Evolutionary conservation across 2,329 filamentous ascomycete species (phyloP).

Genomic region (Fusarium bactridioides): DNA sequence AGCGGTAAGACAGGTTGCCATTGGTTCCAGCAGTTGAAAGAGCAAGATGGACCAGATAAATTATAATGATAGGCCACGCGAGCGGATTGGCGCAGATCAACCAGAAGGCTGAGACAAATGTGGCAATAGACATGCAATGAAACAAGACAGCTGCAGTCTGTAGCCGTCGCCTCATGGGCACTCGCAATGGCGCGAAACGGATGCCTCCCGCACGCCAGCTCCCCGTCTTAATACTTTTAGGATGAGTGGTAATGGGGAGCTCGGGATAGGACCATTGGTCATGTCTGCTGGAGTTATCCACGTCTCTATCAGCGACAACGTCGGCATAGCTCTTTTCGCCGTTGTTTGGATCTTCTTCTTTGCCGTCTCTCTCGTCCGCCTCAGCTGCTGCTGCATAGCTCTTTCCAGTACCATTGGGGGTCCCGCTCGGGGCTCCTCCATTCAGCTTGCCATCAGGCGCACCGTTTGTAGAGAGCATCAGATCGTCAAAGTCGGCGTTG

Average conservation of each 20-base stretch:
- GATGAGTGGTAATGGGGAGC: constrained; percentile 33
- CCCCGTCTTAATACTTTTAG: constrained; percentile 37
- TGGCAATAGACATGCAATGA: constrained; percentile 76
- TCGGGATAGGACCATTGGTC: constrained; percentile 41
- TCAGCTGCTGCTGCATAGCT: constrained; percentile 17
- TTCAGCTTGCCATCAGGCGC: constrained; percentile 6
- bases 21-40: constrained; percentile 80
- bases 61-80: constrained; percentile 80
- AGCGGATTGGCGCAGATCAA: constrained; percentile 89
- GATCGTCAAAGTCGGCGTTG: constrained; percentile 31
- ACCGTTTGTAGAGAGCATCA: constrained; percentile 24
- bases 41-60: constrained; percentile 85
- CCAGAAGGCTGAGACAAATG: constrained; percentile 82
- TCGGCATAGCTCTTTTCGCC: constrained; percentile 35
- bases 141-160: constrained; percentile 82
- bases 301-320: constrained; percentile 19
- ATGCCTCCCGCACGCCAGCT: constrained; percentile 63
- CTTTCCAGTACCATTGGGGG: neutral
- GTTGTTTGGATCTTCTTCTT: neutral
- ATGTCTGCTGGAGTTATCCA: constrained; percentile 8
- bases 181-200: constrained; percentile 82
- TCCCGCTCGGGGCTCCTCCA: neutral
- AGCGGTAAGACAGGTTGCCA: constrained; percentile 78
- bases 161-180: constrained; percentile 74
- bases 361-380: constrained; percentile 1